Percentiles rank a stretch among this genome's conserved stretches.
These are phyloP conservation scores for Sclerotinia glacialis DNA, from an alignment of 2,329 filamentous ascomycete species.

Conservation along the genomic window DNA sequence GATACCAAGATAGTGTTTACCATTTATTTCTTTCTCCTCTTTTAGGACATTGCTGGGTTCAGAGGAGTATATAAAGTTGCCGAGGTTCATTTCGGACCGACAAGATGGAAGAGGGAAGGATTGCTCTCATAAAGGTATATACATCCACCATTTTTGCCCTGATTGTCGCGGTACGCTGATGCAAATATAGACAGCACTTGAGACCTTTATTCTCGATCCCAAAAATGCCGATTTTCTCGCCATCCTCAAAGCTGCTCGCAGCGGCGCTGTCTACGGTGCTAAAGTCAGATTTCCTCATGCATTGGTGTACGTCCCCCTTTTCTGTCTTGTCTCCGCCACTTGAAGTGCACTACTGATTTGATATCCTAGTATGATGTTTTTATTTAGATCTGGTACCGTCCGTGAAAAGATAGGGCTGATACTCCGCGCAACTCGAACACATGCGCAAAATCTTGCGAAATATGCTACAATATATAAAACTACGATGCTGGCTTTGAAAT, in stretches of 20 bases:
- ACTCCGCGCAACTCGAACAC: slow-evolving; percentile 80
- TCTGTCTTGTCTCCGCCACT: neutral
- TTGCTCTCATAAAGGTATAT: slow-evolving; percentile 36
- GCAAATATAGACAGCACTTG: slow-evolving; percentile 48
- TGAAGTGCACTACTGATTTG: slow-evolving; percentile 9
- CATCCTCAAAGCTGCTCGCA: slow-evolving; percentile 88
- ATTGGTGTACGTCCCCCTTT: slow-evolving; percentile 62
- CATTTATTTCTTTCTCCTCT: neutral
- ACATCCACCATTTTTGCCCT: neutral
- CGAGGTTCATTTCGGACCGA: slow-evolving; percentile 33
- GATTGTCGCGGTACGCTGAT: neutral
- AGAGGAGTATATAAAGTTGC: slow-evolving; percentile 28
- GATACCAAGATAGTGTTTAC: neutral
- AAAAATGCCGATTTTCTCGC: slow-evolving; percentile 80
- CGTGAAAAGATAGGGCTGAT: slow-evolving; percentile 74
- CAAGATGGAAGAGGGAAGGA: slow-evolving; percentile 29
- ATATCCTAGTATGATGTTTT: slow-evolving; percentile 76
- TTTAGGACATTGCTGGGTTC: neutral
- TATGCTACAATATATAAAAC: slow-evolving; percentile 92
- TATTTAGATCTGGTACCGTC: slow-evolving; percentile 88
- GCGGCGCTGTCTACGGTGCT: slow-evolving; percentile 93
- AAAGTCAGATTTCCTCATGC: slow-evolving; percentile 99
- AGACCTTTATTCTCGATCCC: slow-evolving; percentile 77
- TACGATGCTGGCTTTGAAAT: slow-evolving; percentile 71
- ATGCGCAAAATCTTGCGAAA: slow-evolving; percentile 86